phyloP scores from a whole-genome alignment of 2,329 filamentous ascomycete species.

The Fusarium agapanthi region DNA sequence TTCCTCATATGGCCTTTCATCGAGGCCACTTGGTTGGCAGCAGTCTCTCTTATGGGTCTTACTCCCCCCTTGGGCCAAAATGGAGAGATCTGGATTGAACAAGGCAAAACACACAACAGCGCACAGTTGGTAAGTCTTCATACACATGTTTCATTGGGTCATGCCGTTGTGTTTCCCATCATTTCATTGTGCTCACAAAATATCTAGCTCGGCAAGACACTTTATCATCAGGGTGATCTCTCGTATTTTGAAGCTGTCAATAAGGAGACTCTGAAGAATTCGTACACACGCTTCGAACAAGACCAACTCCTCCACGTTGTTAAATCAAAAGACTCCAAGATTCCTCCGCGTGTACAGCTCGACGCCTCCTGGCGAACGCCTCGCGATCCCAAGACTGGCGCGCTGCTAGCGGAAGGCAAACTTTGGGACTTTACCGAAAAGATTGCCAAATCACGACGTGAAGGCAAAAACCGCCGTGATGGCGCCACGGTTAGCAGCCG shows the following conservation, averaged over 20 bases:
- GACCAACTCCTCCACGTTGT: slow-evolving; percentile 86
- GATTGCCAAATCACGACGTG: slow-evolving; percentile 82
- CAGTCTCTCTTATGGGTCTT: slow-evolving; percentile 86
- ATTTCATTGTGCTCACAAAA: slow-evolving; percentile 12
- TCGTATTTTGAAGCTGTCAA: slow-evolving; percentile 99
- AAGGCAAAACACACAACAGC: slow-evolving; percentile 79
- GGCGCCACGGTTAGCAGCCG: slow-evolving; percentile 86
- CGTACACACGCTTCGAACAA: slow-evolving; percentile 86
- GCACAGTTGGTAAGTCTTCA: slow-evolving; percentile 74
- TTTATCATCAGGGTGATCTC: slow-evolving; percentile 97
- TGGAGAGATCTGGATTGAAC: slow-evolving; percentile 81
- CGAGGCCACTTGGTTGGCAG: slow-evolving; percentile 91
- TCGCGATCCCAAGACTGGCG: slow-evolving; percentile 68
- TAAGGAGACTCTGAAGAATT: slow-evolving; percentile 96
- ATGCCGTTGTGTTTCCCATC: background rate
- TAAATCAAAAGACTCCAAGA: slow-evolving; percentile 71
- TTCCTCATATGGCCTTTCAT: slow-evolving; percentile 99
- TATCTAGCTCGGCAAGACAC: slow-evolving; percentile 83
- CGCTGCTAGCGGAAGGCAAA: slow-evolving; percentile 73
- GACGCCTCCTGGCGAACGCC: slow-evolving; percentile 78
- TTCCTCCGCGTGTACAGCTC: slow-evolving; percentile 71
- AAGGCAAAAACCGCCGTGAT: slow-evolving; percentile 96
- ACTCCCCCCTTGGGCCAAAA: slow-evolving; percentile 71
- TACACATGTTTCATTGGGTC: background rate
- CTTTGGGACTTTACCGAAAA: slow-evolving; percentile 93